Evolutionary conservation across 2,329 filamentous ascomycete species (phyloP), one percentile per base, ranked within the genome.

Genomic region (Fusarium pininemorale): DNA sequence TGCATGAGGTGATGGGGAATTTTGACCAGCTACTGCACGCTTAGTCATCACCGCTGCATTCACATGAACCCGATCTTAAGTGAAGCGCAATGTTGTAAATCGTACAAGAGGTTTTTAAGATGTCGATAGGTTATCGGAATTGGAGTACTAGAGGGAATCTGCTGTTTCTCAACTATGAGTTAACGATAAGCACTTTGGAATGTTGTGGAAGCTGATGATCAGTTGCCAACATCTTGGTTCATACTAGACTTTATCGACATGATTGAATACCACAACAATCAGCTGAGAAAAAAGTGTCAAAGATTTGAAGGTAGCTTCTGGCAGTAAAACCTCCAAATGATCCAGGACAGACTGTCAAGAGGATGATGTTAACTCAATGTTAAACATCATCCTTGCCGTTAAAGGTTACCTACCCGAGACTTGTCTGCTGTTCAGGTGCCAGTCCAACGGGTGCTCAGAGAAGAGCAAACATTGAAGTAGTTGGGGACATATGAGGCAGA

Each of bases 1-100:
- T 26, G 20, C 57, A 66, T 72, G 64, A 28, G 51, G 20, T 50
- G 56, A 51, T 57, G 57, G 62, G 61, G 63, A 73, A 56, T 73
- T 73, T 73, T 51, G 60, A 38, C 35, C 35, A 59, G 28, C 50
- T 37, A 41, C 47, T 67, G 45, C 47, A 58, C 12, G 72, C 69
- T 75, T 70, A 75, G 61, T 67, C 62, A 75, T 65, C 73, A 20
- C 51, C 47, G 18, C 48, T 47, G 30, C 22, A 30, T 69, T 69
- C 48, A 69, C 66, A 69, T 69, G 48, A 24, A 35, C 24, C 7
- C 5, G 28, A 38, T 35, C 32, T 38, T 6, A 1, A 20, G 13
- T 38, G 35, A n/a, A 24, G 6, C 24, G 44, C 15, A 20, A 5
- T 14, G 44, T 47, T 47, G 18, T 18, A 2, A 14, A 20, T 47